Base-by-base conservation (phyloP, 805 yeast genomes). In the Ogataea kodamae region DNA sequence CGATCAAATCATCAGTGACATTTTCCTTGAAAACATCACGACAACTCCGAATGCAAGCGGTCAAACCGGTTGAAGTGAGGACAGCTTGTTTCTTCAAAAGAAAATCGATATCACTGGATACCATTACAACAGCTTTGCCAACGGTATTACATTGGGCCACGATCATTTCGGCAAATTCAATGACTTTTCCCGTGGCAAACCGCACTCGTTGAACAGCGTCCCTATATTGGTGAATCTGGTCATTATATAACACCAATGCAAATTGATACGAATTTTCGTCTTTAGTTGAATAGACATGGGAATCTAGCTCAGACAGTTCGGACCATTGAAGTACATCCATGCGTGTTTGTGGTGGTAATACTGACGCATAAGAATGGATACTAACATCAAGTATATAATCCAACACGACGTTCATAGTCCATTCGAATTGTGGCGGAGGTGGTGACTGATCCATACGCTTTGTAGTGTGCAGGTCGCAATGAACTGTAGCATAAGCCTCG, bases 11-110 rank as follows among this genome's bases (percentile, higher is more conserved):
- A 25, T 74, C 78, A 45, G 82, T 78, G 84, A 83, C 78, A 37
- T 82, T 89, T 51, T 87, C 95, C 33, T 92, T 64, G 51, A 84
- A 81, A 5, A 74, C 62, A 50, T 86, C 95, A 37, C 88, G 63
- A 11, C 75, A 66, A 33, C 78, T 73, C 35, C 86, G 62, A 10
- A 87, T 78, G 29, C 84, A 72, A 1, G 81, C 70, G 2, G 80
- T 72, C 12, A 84, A 62, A 0, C 88, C 88, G 0, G 86, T 78
- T 0, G 76, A 61, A 14, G 74, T 72, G 18, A 86, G 57, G 3
- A 68, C 60, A n/a, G 61, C 60, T 47, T 81, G 81, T 21, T 80
- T 65, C 22, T 66, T 72, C 22, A 74, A 39, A 21, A 86, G 56
- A 6, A 69, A 63, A 1, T 59, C 59, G 5, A 81, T 45, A 43